Conservation (phyloP, 179 eudicot species). For the Corrigiola litoralis region DNA sequence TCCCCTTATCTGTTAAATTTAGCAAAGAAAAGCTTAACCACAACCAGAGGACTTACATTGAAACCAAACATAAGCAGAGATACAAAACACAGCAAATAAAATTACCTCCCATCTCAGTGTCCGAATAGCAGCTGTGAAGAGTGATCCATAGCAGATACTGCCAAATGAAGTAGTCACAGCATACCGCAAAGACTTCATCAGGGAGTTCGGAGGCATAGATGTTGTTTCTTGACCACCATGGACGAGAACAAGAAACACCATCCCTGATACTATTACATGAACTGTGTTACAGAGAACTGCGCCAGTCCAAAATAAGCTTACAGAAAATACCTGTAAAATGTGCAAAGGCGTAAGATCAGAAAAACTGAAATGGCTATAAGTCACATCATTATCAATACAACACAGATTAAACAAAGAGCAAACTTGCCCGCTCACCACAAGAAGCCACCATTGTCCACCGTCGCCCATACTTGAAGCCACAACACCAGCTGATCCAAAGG, state of each 20-base stretch:
- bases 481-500: conserved; percentile 95
- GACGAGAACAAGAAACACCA: conserved; percentile 91
- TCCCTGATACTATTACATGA: conserved; percentile 92
- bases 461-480: conserved; percentile 89
- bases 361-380: neutral
- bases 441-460: conserved; percentile 96
- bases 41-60: neutral
- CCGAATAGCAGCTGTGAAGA: conserved; percentile 92
- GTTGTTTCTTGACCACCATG: conserved; percentile 83
- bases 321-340: conserved; percentile 60
- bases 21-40: neutral
- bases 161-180: conserved; percentile 94
- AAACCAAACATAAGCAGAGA: neutral
- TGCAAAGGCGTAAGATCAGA: conserved; percentile 9
- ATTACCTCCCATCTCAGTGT: conserved; percentile 92
- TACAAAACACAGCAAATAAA: neutral
- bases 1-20: conserved; percentile 68
- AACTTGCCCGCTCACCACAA: conserved; percentile 99
- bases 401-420: conserved; percentile 30
- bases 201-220: conserved; percentile 77
- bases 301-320: conserved; percentile 97
- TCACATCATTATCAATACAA: neutral
- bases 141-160: conserved; percentile 96
- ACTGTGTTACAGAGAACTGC: conserved; percentile 94
- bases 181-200: conserved; percentile 69